Conservation (phyloP, 768 basidiomycete genomes). For the Hydnum rufescens region DNA sequence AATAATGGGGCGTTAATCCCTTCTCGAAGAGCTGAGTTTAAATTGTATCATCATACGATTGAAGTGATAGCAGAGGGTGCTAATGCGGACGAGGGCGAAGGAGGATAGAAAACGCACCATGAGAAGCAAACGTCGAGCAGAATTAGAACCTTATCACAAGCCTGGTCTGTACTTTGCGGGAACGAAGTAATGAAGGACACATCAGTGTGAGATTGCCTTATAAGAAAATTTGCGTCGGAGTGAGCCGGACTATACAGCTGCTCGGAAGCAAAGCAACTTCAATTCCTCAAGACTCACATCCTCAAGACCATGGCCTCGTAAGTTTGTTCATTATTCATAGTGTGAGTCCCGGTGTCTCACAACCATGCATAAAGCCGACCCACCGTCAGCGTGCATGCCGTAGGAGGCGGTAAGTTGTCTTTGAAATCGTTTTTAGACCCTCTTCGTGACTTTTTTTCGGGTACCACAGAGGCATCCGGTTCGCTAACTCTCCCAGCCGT, state of each 20-base stretch:
- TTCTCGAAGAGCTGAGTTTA: neutral
- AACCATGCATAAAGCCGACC: neutral
- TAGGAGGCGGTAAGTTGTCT: neutral
- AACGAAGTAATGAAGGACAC: too few species aligned
- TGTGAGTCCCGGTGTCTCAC: neutral
- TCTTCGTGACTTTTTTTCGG: neutral
- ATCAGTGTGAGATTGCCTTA: neutral
- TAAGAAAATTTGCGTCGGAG: neutral
- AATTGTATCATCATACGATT: neutral
- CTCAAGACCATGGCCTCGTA: neutral
- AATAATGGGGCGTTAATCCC: neutral
- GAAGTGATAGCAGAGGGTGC: neutral
- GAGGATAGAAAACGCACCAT: neutral
- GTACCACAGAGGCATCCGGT: conserved; percentile 7
- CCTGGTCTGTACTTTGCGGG: too few species aligned
- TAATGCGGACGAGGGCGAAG: neutral
- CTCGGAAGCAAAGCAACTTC: neutral
- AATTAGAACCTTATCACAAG: neutral
- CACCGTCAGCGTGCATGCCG: neutral
- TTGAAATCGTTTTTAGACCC: neutral
- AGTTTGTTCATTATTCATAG: neutral
- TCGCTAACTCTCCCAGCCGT: conserved; percentile 91
- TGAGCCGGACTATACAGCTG: neutral
- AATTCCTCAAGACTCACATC: neutral
- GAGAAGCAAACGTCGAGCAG: neutral